Base-by-base conservation (phyloP, 2,329 filamentous ascomycete genomes). In the Lachnellula hyalina region DNA sequence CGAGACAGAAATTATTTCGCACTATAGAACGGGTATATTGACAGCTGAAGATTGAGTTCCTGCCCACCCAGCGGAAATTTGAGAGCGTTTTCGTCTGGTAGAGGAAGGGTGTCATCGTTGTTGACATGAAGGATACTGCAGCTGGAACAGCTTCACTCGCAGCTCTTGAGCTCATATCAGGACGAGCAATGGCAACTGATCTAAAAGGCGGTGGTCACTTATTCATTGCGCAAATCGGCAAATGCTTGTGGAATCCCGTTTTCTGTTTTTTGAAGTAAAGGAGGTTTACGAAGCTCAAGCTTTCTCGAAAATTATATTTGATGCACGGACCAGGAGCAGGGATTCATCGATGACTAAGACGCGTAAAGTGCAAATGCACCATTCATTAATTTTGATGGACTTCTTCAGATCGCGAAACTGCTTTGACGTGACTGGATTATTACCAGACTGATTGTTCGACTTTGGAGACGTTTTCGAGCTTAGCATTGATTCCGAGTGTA, bases 21-120 rank as follows among this genome's bases (percentile, higher is more conserved):
- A 14, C 41, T 19, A 9, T 6, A 21, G n/a, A 19, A 25, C 21
- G 41, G n/a, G 7, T 9, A 36, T 45, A 23, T 46, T n/a, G 47
- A 35, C 34, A 40, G 63, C 38, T 62, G 64, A 34, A 72, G 66
- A 61, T 72, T 70, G 55, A 75, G 71, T 32, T 34, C 14, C 21
- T 5, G 28, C 47, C 23, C 36, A 9, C 40, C 42, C 49, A 51
- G 40, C 45, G 36, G 21, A 56, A 35, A 4, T 52, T 51, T n/a
- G 58, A 51, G 34, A 86, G 77, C 0, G 87, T 89, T 56, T 79
- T 75, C 5, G 87, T 90, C 61, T 88, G 85, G 66, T 90, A 90
- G 6, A 91, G 76, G 54, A 90, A 90, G 0, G 86, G 84, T 6
- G 80, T 78, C 75, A 81, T 81, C 21, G 55, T 66, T 59, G 62